Evolutionary conservation across 2,329 filamentous ascomycete genomes (phyloP).

Genomic region (Didymella exigua): DNA sequence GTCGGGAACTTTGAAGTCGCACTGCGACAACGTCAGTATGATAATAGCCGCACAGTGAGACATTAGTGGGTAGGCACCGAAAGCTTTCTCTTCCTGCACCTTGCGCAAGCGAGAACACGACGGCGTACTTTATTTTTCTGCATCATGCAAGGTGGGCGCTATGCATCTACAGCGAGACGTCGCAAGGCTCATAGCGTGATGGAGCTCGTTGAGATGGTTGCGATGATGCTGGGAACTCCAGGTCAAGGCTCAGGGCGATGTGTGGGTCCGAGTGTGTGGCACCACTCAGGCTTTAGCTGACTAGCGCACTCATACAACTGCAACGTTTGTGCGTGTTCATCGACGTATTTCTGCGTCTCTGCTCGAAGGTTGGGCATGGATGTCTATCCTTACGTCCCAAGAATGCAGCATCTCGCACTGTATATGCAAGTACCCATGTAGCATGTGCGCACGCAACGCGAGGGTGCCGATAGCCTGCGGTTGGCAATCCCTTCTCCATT

Average conservation of each 20-base stretch:
- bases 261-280: conserved; percentile 11
- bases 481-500: conserved; percentile 21
- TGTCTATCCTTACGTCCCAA: neutral
- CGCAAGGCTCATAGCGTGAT: conserved; percentile 32
- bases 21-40: conserved; percentile 34
- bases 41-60: conserved; percentile 9
- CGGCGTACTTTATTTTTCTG: conserved; percentile 44
- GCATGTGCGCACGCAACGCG: conserved; percentile 5
- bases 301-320: conserved; percentile 9
- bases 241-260: conserved; percentile 9
- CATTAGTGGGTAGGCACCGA: conserved; percentile 31
- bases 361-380: neutral
- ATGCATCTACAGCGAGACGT: conserved; percentile 19
- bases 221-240: conserved; percentile 18
- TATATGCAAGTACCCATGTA: conserved; percentile 4
- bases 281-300: conserved; percentile 3
- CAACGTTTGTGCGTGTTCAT: neutral
- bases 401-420: neutral
- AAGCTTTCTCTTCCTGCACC: conserved; percentile 45
- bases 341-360: neutral
- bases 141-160: conserved; percentile 29
- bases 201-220: conserved; percentile 12
- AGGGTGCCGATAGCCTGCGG: neutral
- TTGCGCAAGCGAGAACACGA: conserved; percentile 44
- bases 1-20: conserved; percentile 44